Conservation (phyloP, 768 basidiomycete species). For the Paxillus involutus region DNA sequence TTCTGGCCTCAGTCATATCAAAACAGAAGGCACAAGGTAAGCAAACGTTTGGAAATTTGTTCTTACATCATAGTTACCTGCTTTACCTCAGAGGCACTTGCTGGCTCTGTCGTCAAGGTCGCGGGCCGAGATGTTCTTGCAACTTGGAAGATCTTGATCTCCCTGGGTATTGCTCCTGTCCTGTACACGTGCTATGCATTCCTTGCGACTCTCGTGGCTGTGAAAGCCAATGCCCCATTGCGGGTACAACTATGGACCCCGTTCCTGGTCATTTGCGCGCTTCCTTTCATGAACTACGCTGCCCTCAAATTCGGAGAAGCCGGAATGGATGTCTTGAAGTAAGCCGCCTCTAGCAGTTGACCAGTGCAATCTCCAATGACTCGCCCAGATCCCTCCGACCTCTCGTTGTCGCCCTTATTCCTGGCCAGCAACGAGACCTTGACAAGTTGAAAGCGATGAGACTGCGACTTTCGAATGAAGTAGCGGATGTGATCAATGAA, state of each 20-base stretch:
- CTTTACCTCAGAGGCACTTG: conserved; percentile 76
- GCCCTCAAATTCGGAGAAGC: conserved; percentile 98
- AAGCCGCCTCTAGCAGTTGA: conserved; percentile 28
- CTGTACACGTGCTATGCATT: conserved; percentile 83
- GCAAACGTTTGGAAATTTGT: background rate
- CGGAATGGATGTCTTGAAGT: conserved; percentile 97
- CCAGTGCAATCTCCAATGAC: conserved; percentile 4
- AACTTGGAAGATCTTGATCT: conserved; percentile 96
- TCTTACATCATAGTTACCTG: background rate
- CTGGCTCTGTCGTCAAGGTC: conserved; percentile 92
- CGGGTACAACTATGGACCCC: conserved; percentile 75
- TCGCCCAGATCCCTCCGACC: conserved; percentile 81
- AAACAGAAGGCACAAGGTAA: conserved; percentile 84
- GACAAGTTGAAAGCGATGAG: conserved; percentile 75
- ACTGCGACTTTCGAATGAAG: conserved; percentile 75
- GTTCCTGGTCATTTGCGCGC: conserved; percentile 63
- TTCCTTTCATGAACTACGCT: conserved; percentile 90
- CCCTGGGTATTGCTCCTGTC: conserved; percentile 85
- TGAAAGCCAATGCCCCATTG: conserved; percentile 61
- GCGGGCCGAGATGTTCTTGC: conserved; percentile 96
- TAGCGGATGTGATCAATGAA: conserved; percentile 80
- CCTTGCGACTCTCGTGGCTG: conserved; percentile 70
- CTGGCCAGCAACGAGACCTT: conserved; percentile 83
- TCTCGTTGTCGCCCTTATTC: conserved; percentile 81
- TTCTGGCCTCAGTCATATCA: conserved; percentile 86